A percentile compares a stretch with the other conserved stretches of the same genome.
These are phyloP conservation scores for Coniella lustricola DNA, from an alignment of 2,329 filamentous ascomycete species.

Conservation along the genomic window DNA sequence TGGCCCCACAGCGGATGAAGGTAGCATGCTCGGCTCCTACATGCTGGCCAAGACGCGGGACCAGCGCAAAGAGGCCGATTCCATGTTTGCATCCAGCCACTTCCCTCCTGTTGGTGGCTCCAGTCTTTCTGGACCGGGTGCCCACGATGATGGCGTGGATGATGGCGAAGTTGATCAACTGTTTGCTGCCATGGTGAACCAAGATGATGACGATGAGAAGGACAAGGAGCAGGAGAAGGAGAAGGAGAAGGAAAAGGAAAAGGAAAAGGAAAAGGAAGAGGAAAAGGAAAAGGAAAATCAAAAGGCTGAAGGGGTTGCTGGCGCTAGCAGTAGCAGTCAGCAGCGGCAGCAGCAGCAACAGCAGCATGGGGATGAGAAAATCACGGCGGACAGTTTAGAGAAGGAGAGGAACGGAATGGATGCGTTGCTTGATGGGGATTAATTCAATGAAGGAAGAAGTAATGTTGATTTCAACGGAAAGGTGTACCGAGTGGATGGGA, in stretches of 20 bases:
- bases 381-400: slow-evolving; percentile 37
- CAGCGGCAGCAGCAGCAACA: neutral
- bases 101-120: slow-evolving; percentile 28
- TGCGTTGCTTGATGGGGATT: slow-evolving; percentile 38
- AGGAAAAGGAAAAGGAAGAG: too few relatives aligned
- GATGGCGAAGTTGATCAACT: slow-evolving; percentile 46
- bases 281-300: too few relatives aligned
- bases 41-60: slow-evolving; percentile 40
- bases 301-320: too few relatives aligned
- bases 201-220: slow-evolving; percentile 33
- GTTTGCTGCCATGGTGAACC: slow-evolving; percentile 50
- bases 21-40: slow-evolving; percentile 38
- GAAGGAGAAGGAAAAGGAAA: too few relatives aligned
- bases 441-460: neutral
- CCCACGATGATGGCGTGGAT: slow-evolving; percentile 29
- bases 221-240: slow-evolving; percentile 37
- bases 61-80: slow-evolving; percentile 43
- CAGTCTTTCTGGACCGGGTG: slow-evolving; percentile 5
- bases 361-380: slow-evolving; percentile 4
- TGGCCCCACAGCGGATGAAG: slow-evolving; percentile 26
- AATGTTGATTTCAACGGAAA: too few relatives aligned
- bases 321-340: too few relatives aligned
- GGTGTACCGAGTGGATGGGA: too few relatives aligned
- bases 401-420: slow-evolving; percentile 41
- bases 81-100: slow-evolving; percentile 43